Conservation (phyloP, 1,284 basidiomycete genomes). For the Tilletia setariae region DNA sequence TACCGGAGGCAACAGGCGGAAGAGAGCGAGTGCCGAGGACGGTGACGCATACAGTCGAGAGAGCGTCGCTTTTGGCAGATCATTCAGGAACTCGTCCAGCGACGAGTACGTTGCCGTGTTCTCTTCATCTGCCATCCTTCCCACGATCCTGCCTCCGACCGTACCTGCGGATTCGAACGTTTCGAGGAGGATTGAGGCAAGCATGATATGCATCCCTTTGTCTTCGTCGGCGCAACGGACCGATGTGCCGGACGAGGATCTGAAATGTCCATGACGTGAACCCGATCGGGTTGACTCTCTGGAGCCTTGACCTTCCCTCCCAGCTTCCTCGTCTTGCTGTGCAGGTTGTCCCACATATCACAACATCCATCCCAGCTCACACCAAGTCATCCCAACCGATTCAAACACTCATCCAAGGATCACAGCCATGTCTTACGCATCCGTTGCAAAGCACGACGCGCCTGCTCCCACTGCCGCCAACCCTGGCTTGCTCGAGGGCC, state of each 20-base stretch:
- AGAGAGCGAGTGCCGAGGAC: slow-evolving; percentile 74
- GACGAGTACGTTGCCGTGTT: neutral
- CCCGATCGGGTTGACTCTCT: neutral
- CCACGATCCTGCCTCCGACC: too few species aligned
- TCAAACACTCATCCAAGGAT: neutral
- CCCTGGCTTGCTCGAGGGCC: slow-evolving; percentile 9
- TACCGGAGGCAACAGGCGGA: slow-evolving; percentile 78
- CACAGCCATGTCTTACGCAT: slow-evolving; percentile 13
- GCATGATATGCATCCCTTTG: too few species aligned
- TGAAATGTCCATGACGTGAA: too few species aligned
- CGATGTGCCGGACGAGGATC: too few species aligned
- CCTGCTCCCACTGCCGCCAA: neutral
- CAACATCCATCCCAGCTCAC: neutral
- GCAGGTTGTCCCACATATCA: neutral
- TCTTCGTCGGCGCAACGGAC: too few species aligned
- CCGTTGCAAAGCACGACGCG: neutral
- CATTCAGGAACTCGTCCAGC: slow-evolving; percentile 10
- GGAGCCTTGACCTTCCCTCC: neutral
- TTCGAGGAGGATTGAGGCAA: too few species aligned
- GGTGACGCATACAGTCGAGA: slow-evolving; percentile 7
- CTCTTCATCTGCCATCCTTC: neutral
- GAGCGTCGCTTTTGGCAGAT: slow-evolving; percentile 11
- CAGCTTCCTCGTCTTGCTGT: neutral
- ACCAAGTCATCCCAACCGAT: neutral
- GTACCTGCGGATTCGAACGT: too few species aligned